phyloP scores from a whole-genome alignment of 768 basidiomycete genomes.

The Candolleomyces eurysporus region DNA sequence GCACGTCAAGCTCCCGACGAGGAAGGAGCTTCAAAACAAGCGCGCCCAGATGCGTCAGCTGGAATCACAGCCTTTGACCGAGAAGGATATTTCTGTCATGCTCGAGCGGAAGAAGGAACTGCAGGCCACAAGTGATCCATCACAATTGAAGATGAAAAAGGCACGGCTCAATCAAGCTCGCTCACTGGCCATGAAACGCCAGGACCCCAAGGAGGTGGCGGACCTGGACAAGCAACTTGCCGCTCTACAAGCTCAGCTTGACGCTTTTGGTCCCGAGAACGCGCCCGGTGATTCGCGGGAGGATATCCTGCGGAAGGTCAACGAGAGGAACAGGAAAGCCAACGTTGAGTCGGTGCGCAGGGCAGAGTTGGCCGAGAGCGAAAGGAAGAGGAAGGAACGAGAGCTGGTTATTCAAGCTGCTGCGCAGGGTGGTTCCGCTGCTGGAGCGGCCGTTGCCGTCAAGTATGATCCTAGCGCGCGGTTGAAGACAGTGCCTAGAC shows the following conservation, averaged over 20 bases:
- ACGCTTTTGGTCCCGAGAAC: not conserved
- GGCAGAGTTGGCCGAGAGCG: conserved; percentile 68
- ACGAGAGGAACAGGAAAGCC: conserved; percentile 85
- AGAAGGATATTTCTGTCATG: conserved; percentile 86
- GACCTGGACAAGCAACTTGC: conserved; percentile 64
- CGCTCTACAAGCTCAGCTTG: conserved; percentile 35
- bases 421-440: conserved; percentile 31
- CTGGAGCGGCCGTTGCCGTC: conserved; percentile 33
- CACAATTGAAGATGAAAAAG: conserved; percentile 52
- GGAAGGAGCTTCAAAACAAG: conserved; percentile 66
- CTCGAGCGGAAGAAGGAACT: conserved; percentile 61
- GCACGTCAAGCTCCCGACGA: conserved; percentile 64
- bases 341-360: conserved; percentile 79
- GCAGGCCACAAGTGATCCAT: conserved; percentile 27
- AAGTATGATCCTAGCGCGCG: conserved; percentile 59
- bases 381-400: conserved; percentile 69
- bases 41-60: conserved; percentile 57
- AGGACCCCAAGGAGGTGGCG: conserved; percentile 62
- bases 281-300: conserved; percentile 1
- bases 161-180: conserved; percentile 69
- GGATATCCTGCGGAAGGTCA: conserved; percentile 67
- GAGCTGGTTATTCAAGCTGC: conserved; percentile 37
- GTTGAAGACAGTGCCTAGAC: conserved; percentile 60
- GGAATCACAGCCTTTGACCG: conserved; percentile 65
- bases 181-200: conserved; percentile 71